Conservation (phyloP, 2,329 filamentous ascomycete genomes). For the Ophiostoma sp. region DNA sequence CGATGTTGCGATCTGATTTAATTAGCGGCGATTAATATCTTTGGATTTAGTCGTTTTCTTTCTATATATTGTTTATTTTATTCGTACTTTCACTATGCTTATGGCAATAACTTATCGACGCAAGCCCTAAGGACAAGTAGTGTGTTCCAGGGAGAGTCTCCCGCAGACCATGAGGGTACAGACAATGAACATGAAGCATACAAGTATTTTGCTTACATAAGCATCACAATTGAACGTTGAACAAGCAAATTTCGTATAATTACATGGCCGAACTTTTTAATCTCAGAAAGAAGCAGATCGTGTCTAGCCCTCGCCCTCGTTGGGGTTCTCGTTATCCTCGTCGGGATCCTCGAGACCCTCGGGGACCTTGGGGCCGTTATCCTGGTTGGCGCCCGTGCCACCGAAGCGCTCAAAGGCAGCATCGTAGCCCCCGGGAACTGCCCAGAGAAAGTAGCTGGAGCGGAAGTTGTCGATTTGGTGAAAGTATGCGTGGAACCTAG, state of each 20-base stretch:
- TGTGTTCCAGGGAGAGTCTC: neutral
- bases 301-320: conserved; percentile 27
- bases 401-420: conserved; percentile 49
- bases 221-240: neutral
- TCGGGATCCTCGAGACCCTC: conserved; percentile 43
- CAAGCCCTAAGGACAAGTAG: neutral
- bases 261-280: neutral
- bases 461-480: conserved; percentile 72
- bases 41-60: neutral
- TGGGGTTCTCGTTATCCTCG: conserved; percentile 43
- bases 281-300: neutral
- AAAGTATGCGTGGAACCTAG: conserved; percentile 70
- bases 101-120: neutral
- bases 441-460: conserved; percentile 67
- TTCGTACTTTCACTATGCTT: too few relatives aligned
- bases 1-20: neutral
- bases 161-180: neutral
- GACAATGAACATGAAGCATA: neutral
- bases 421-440: conserved; percentile 63
- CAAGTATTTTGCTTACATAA: neutral
- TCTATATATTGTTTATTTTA: too few relatives aligned
- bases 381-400: neutral
- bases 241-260: neutral
- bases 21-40: neutral
- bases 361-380: neutral